Conservation (phyloP, 2,329 filamentous ascomycete species). For the Xylaria sp. region DNA sequence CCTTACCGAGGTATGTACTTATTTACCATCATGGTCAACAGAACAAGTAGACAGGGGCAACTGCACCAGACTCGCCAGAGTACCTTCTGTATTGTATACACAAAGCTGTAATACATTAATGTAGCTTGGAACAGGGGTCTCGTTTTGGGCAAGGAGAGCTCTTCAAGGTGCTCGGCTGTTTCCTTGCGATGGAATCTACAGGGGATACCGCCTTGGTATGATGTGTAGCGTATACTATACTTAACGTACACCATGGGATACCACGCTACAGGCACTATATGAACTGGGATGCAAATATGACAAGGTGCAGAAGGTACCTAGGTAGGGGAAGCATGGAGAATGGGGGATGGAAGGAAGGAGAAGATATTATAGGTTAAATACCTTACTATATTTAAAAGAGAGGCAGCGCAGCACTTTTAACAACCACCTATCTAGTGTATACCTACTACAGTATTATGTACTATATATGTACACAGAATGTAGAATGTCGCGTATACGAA, state of each 20-base stretch:
- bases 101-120: background rate
- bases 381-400: background rate
- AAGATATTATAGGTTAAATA: conserved; percentile 11
- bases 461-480: too few species aligned
- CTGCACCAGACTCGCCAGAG: background rate
- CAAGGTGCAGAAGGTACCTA: too few species aligned
- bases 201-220: conserved; percentile 17
- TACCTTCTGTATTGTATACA: background rate
- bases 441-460: too few species aligned
- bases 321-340: conserved; percentile 2
- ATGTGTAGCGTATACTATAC: background rate
- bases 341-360: conserved; percentile 9
- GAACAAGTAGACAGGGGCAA: background rate
- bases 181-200: conserved; percentile 27
- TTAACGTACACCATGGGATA: background rate
- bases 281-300: conserved; percentile 35
- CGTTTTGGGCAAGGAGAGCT: conserved; percentile 32
- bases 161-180: conserved; percentile 27
- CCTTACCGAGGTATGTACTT: too few species aligned
- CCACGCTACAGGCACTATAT: conserved; percentile 15
- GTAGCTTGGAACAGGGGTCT: conserved; percentile 18
- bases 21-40: too few species aligned
- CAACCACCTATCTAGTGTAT: background rate
- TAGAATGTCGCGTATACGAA: too few species aligned
- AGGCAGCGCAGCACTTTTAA: background rate